These are phyloP conservation scores for Pezicula neosporulosa DNA, from an alignment of 2,329 filamentous ascomycete genomes.

Conservation along the genomic window DNA sequence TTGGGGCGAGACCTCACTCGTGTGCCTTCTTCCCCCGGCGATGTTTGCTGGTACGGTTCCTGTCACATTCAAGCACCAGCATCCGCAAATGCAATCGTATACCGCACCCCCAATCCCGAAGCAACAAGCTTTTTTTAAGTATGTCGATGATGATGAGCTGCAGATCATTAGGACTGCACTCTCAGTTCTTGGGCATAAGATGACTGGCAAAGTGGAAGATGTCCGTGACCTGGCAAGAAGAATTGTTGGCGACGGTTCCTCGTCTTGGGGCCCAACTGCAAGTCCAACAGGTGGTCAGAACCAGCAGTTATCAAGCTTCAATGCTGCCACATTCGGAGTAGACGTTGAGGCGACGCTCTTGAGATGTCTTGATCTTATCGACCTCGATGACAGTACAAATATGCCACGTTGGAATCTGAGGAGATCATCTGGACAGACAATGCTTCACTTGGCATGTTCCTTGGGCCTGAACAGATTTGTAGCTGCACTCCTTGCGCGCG, in stretches of 20 bases:
- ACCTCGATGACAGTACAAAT: constrained; percentile 70
- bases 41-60: constrained; percentile 54
- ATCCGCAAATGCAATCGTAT: constrained; percentile 38
- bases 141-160: constrained; percentile 68
- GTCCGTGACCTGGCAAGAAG: constrained; percentile 58
- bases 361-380: constrained; percentile 73
- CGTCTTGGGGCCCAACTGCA: constrained; percentile 43
- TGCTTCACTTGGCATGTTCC: constrained; percentile 76
- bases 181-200: constrained; percentile 60
- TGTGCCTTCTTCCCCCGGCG: constrained; percentile 59
- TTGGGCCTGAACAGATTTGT: constrained; percentile 73
- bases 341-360: constrained; percentile 47
- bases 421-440: constrained; percentile 67
- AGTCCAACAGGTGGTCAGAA: constrained; percentile 42
- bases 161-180: constrained; percentile 66
- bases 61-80: constrained; percentile 53
- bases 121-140: constrained; percentile 62
- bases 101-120: constrained; percentile 41
- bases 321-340: constrained; percentile 30
- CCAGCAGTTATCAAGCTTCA: constrained; percentile 39
- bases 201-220: constrained; percentile 60
- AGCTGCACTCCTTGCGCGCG: constrained; percentile 70
- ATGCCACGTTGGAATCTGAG: constrained; percentile 65
- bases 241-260: constrained; percentile 49
- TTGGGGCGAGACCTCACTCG: constrained; percentile 60